These are phyloP conservation scores for Claviceps paspali DNA, from an alignment of 2,329 filamentous ascomycete genomes.

Conservation along the genomic window DNA sequence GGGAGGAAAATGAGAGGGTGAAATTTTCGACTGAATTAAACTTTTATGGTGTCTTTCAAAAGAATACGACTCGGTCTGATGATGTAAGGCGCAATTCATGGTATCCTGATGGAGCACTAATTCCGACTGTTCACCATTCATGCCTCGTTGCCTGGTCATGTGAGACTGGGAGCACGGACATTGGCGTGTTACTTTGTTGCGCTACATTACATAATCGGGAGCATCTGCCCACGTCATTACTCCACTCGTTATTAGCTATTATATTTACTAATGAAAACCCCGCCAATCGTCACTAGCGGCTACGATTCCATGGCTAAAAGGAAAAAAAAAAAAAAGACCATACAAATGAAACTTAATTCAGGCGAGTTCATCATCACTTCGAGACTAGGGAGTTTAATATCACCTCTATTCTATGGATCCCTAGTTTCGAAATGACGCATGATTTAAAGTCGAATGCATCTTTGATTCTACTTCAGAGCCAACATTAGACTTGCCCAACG, in stretches of 20 bases:
- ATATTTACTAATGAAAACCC: too few species aligned
- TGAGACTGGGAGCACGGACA: conserved; percentile 16
- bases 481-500: too few species aligned
- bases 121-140: conserved; percentile 1
- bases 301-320: too few species aligned
- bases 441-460: background rate
- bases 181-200: conserved; percentile 1
- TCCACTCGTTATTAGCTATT: too few species aligned
- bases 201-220: conserved; percentile 2
- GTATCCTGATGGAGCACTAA: background rate
- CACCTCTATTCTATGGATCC: too few species aligned
- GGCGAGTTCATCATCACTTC: too few species aligned
- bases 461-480: too few species aligned
- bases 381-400: too few species aligned
- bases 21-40: background rate
- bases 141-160: conserved; percentile 14
- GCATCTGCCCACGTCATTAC: background rate
- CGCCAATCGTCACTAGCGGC: too few species aligned
- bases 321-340: too few species aligned
- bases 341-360: too few species aligned
- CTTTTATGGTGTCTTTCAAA: background rate
- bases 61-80: conserved; percentile 1
- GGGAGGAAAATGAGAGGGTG: too few species aligned
- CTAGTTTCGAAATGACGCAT: background rate
- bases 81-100: conserved; percentile 3